Evolutionary conservation across 2,329 filamentous ascomycete genomes (phyloP).

Genomic region (Fusarium sambucinum): DNA sequence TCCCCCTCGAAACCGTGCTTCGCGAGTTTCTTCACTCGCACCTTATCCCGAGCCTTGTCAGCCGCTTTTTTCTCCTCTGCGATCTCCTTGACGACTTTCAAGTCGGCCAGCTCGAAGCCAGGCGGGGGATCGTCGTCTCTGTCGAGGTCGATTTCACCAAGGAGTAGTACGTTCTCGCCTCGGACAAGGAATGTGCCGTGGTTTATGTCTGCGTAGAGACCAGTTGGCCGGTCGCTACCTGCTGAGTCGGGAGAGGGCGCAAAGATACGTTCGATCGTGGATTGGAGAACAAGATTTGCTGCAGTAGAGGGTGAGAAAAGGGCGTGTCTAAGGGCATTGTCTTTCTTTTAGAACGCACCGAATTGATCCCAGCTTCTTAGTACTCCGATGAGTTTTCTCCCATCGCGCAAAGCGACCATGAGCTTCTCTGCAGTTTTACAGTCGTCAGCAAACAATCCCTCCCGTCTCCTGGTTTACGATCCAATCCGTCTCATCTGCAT

Average conservation of each 20-base stretch:
- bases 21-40: constrained; percentile 75
- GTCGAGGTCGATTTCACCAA: constrained; percentile 97
- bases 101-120: constrained; percentile 74
- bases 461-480: constrained; percentile 10
- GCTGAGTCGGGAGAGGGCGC: constrained; percentile 63
- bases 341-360: constrained; percentile 68
- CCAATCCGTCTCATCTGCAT: constrained; percentile 12
- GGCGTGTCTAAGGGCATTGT: neutral
- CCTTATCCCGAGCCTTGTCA: constrained; percentile 80
- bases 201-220: constrained; percentile 83
- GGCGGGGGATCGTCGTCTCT: constrained; percentile 90
- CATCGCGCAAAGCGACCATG: constrained; percentile 89
- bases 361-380: constrained; percentile 98
- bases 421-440: constrained; percentile 80
- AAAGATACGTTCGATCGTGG: constrained; percentile 90
- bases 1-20: constrained; percentile 90
- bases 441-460: constrained; percentile 47
- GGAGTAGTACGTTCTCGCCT: constrained; percentile 95
- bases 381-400: constrained; percentile 92
- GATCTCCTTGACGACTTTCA: constrained; percentile 76
- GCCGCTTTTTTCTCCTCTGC: constrained; percentile 77
- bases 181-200: constrained; percentile 92
- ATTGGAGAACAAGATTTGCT: constrained; percentile 96
- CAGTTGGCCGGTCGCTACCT: constrained; percentile 53
- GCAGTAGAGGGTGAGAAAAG: constrained; percentile 31